Percentiles rank a stretch among this genome's conserved stretches.
Conservation (phyloP, 495 filamentous ascomycete genomes). For the Staphylotrichum longicolle region DNA sequence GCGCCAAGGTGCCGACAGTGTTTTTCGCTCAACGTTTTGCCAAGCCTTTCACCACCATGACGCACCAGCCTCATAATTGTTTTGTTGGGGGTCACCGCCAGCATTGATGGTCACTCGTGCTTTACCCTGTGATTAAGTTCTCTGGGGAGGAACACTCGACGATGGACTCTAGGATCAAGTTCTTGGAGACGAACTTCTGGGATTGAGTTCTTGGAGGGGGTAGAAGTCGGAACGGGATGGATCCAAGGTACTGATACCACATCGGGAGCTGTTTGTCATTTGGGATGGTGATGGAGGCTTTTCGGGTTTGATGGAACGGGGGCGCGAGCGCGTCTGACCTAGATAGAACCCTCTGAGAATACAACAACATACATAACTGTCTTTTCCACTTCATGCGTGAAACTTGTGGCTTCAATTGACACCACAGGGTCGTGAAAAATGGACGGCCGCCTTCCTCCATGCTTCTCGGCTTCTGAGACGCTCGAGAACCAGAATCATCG, state of each 20-base stretch:
- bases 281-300: conserved; percentile 1
- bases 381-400: neutral
- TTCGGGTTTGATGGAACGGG: neutral
- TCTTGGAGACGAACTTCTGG: conserved; percentile 16
- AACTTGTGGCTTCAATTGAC: neutral
- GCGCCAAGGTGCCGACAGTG: too few relatives aligned
- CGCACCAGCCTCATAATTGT: conserved; percentile 3
- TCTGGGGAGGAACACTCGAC: conserved; percentile 4
- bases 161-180: conserved; percentile 16
- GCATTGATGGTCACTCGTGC: conserved; percentile 14
- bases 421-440: neutral
- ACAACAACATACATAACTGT: neutral
- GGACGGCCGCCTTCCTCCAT: neutral
- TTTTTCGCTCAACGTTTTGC: too few relatives aligned
- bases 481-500: too few relatives aligned
- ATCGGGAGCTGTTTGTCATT: neutral
- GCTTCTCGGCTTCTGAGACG: neutral
- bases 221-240: conserved; percentile 10
- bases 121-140: conserved; percentile 2
- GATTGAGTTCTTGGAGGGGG: conserved; percentile 6
- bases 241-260: conserved; percentile 1
- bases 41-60: conserved; percentile 2
- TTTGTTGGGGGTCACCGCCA: neutral
- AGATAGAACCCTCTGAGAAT: neutral
- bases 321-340: neutral